Evolutionary conservation across 2,329 filamentous ascomycete species (phyloP).

Genomic region (Fusarium dimerum): DNA sequence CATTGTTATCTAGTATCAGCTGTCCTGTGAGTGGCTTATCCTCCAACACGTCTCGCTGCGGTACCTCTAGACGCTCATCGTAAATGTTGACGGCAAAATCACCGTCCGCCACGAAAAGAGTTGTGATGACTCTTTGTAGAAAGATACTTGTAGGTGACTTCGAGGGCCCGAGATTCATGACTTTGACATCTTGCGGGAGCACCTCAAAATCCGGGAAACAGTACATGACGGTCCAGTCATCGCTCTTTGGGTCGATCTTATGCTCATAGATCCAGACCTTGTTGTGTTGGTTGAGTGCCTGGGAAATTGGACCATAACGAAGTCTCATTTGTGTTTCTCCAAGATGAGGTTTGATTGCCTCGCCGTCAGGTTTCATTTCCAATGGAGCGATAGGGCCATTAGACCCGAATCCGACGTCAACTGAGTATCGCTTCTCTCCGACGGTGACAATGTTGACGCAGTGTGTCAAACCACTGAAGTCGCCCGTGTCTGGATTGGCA

Average conservation of each 20-base stretch:
- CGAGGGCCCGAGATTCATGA: constrained; percentile 46
- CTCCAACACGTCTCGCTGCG: constrained; percentile 34
- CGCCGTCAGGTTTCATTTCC: constrained; percentile 27
- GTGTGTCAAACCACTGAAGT: constrained; percentile 40
- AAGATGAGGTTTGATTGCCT: constrained; percentile 37
- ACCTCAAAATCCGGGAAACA: constrained; percentile 54
- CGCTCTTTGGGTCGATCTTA: constrained; percentile 23
- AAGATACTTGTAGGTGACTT: constrained; percentile 40
- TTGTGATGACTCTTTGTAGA: constrained; percentile 38
- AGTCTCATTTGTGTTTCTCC: constrained; percentile 48
- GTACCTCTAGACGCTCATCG: constrained; percentile 45
- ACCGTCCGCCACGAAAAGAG: constrained; percentile 34
- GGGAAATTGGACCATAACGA: constrained; percentile 32
- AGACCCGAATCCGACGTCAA: constrained; percentile 64
- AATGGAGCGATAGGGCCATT: constrained; percentile 39
- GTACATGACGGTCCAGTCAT: constrained; percentile 48
- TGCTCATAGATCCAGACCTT: constrained; percentile 42
- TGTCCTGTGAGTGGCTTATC: constrained; percentile 34
- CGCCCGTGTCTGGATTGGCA: constrained; percentile 10
- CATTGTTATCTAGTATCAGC: constrained; percentile 44
- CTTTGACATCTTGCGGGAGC: constrained; percentile 46
- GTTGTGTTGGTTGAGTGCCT: constrained; percentile 36
- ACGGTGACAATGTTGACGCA: constrained; percentile 62
- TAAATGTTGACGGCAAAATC: constrained; percentile 40
- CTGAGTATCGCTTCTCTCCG: constrained; percentile 45